phyloP scores from a whole-genome alignment of 768 basidiomycete species.

The Leucosporidium creatinivorum region DNA sequence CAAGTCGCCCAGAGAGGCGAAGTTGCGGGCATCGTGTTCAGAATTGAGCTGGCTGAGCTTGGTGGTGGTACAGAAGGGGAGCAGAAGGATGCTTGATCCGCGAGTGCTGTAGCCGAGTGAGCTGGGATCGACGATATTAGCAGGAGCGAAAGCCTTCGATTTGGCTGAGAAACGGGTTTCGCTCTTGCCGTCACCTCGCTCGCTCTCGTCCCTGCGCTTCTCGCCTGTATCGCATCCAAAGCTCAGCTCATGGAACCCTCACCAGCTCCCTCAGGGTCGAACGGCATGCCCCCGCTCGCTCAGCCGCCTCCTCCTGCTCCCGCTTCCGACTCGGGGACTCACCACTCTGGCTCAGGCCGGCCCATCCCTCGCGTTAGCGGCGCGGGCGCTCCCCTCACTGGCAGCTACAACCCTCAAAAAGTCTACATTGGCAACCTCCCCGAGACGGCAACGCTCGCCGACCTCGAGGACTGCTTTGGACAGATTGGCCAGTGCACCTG shows the following conservation, averaged over 20 bases:
- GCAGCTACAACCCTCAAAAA: constrained; percentile 31
- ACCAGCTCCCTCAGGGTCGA: too few species aligned
- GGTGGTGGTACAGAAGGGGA: too few species aligned
- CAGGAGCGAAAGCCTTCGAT: too few species aligned
- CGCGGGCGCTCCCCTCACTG: constrained; percentile 23
- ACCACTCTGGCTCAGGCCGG: background rate
- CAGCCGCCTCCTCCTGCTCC: background rate
- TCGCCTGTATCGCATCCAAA: too few species aligned
- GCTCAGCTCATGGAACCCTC: too few species aligned
- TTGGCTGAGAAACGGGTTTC: too few species aligned
- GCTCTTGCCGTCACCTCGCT: too few species aligned
- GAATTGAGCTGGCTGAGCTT: too few species aligned
- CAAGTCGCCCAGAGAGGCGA: constrained; percentile 25
- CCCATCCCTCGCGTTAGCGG: constrained; percentile 5
- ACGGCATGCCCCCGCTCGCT: background rate
- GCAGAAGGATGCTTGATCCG: too few species aligned
- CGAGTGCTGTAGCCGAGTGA: too few species aligned
- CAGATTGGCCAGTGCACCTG: constrained; percentile 33
- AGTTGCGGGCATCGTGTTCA: background rate
- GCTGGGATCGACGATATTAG: too few species aligned
- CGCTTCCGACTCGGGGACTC: background rate
- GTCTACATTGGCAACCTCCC: constrained; percentile 37
- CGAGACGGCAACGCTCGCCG: constrained; percentile 32
- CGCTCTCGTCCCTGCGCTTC: too few species aligned
- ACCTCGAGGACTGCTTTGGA: constrained; percentile 37